phyloP scores from a whole-genome alignment of 331 rosid genomes.

The Cydonia oblonga region DNA sequence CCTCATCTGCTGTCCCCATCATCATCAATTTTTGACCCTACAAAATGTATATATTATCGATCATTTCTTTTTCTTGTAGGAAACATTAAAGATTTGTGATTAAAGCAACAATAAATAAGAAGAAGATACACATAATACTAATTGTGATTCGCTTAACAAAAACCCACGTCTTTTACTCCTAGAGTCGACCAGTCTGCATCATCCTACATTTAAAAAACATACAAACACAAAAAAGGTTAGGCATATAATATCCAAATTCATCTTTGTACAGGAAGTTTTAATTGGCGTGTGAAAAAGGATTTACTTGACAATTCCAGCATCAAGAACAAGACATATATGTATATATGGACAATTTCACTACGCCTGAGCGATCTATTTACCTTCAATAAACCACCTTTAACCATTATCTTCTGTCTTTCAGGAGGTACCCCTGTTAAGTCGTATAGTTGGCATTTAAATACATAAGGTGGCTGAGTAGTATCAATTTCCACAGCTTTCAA shows the following conservation, averaged over 20 bases:
- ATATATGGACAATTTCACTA: neutral
- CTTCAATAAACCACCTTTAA: slow-evolving; percentile 95
- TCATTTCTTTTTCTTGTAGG: neutral
- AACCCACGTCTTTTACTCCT: slow-evolving; percentile 71
- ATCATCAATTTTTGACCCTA: slow-evolving; percentile 98
- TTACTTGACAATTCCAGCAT: neutral
- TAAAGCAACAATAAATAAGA: neutral
- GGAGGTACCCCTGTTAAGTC: slow-evolving; percentile 97
- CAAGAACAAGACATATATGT: slow-evolving; percentile 5
- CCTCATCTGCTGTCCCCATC: slow-evolving; percentile 99
- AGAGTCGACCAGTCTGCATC: slow-evolving; percentile 80
- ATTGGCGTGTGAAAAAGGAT: too few relatives aligned
- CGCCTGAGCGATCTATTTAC: slow-evolving; percentile 25
- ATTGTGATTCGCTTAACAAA: neutral
- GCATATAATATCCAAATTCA: too few relatives aligned
- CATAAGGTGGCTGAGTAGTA: slow-evolving; percentile 75
- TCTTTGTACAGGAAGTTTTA: too few relatives aligned
- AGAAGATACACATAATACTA: neutral
- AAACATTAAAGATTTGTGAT: neutral
- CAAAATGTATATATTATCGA: slow-evolving; percentile 13
- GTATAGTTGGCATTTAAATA: slow-evolving; percentile 86
- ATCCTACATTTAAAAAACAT: slow-evolving; percentile 42
- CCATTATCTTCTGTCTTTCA: slow-evolving; percentile 97
- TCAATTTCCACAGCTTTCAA: slow-evolving; percentile 72
- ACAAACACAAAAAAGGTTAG: neutral